Conservation (phyloP, 345 rosid species). For the Leavenworthia alabamica region DNA sequence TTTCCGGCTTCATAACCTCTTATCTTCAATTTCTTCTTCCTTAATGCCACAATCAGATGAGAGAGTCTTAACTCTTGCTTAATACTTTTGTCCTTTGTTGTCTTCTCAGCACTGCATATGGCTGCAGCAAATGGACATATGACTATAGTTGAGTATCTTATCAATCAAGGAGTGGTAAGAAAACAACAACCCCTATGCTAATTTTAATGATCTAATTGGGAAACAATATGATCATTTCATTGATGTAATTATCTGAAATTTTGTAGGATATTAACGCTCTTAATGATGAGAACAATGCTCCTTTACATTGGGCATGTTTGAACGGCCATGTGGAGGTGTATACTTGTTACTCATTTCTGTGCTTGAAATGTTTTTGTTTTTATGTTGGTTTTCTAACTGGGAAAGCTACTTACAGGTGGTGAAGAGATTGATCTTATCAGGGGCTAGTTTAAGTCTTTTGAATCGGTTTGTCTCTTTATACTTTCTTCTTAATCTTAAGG, state of each 20-base stretch:
- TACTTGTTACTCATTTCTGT: neutral
- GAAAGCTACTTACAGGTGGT: slow-evolving; percentile 48
- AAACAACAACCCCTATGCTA: neutral
- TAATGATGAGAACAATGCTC: slow-evolving; percentile 75
- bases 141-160: slow-evolving; percentile 61
- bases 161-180: slow-evolving; percentile 64
- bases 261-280: slow-evolving; percentile 58
- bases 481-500: neutral
- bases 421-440: slow-evolving; percentile 60
- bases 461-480: slow-evolving; percentile 47
- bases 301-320: slow-evolving; percentile 90
- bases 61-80: neutral
- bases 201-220: neutral
- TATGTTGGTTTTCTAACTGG: neutral
- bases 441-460: slow-evolving; percentile 65
- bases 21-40: neutral
- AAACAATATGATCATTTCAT: neutral
- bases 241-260: neutral
- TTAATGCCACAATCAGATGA: neutral
- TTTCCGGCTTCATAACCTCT: neutral
- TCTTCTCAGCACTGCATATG: slow-evolving; percentile 78
- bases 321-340: slow-evolving; percentile 89
- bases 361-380: neutral
- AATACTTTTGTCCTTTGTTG: neutral
- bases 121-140: slow-evolving; percentile 89